Conservation (phyloP, 1,139 yeast genomes). For the Candida neerlandica region DNA sequence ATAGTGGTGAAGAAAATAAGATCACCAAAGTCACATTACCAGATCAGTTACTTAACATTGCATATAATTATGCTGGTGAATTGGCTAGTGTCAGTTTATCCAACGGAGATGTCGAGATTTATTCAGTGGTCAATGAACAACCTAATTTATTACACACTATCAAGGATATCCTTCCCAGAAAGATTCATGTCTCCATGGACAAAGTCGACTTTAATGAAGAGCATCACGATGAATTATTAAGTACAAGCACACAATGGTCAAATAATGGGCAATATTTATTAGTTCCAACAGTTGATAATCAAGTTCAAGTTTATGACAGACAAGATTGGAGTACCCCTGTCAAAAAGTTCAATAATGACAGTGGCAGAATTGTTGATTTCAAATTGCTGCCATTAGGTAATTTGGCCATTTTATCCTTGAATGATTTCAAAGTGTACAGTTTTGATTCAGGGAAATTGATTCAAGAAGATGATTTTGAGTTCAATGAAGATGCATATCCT, state of each 20-base stretch:
- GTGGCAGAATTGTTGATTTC: slow-evolving; percentile 16
- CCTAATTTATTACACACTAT: slow-evolving; percentile 45
- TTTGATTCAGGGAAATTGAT: slow-evolving; percentile 12
- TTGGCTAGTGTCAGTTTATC: slow-evolving; percentile 42
- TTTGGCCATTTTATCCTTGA: slow-evolving; percentile 18
- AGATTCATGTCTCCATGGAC: slow-evolving; percentile 39
- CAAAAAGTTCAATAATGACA: slow-evolving; percentile 14
- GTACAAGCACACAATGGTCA: slow-evolving; percentile 40
- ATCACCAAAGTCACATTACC: slow-evolving; percentile 33
- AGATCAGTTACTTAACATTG: slow-evolving; percentile 60
- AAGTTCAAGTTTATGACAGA: slow-evolving; percentile 41
- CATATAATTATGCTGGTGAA: slow-evolving; percentile 65
- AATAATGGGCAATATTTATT: slow-evolving; percentile 63
- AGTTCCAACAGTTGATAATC: slow-evolving; percentile 26
- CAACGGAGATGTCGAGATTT: slow-evolving; percentile 68
- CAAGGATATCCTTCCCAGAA: slow-evolving; percentile 38
- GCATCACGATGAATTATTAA: slow-evolving; percentile 40
- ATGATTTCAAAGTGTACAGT: slow-evolving; percentile 15
- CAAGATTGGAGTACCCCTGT: slow-evolving; percentile 27
- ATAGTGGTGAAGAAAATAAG: slow-evolving; percentile 12
- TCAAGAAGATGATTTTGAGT: slow-evolving; percentile 14
- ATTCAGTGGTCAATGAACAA: slow-evolving; percentile 53
- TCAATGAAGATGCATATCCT: slow-evolving; percentile 17
- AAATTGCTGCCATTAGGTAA: slow-evolving; percentile 9
- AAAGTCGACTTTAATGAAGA: slow-evolving; percentile 39